These are phyloP conservation scores for Diplodia seriata DNA, from an alignment of 2,329 filamentous ascomycete species.

Conservation along the genomic window DNA sequence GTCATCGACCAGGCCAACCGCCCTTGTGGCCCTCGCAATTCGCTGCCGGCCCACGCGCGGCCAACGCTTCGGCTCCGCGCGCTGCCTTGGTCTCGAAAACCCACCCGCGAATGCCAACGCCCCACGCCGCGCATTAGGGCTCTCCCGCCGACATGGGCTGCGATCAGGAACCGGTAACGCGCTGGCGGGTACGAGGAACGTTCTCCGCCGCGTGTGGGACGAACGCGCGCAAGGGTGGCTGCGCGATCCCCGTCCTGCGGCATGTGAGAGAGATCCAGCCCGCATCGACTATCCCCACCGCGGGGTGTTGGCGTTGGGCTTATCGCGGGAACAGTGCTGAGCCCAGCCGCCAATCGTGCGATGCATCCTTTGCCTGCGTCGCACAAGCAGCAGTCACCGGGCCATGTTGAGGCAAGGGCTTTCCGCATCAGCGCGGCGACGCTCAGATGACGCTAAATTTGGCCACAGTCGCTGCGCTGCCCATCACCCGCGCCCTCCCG, in stretches of 20 bases:
- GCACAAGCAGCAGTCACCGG: constrained; percentile 24
- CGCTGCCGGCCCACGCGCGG: too few species aligned
- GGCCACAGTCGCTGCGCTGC: constrained; percentile 3
- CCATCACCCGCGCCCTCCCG: constrained; percentile 16
- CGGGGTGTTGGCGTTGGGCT: constrained; percentile 12
- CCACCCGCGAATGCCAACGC: neutral
- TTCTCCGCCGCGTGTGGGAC: constrained; percentile 4
- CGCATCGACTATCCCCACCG: constrained; percentile 10
- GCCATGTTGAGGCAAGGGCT: neutral
- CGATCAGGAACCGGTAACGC: constrained; percentile 27
- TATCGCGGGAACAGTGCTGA: constrained; percentile 13
- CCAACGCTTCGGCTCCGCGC: neutral
- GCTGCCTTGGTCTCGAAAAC: neutral
- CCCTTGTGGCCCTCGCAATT: too few species aligned
- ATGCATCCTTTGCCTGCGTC: too few species aligned
- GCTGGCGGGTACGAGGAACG: neutral
- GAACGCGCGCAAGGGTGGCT: constrained; percentile 1
- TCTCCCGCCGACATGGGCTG: constrained; percentile 10
- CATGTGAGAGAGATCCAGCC: constrained; percentile 29
- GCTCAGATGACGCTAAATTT: constrained; percentile 17
- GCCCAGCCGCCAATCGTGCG: constrained; percentile 1
- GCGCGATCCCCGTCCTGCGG: neutral
- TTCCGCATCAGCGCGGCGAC: neutral
- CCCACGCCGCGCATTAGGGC: constrained; percentile 12
- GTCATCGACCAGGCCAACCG: neutral